Base-by-base conservation (phyloP, 495 filamentous ascomycete species). In the Annulohypoxylon bovei region DNA sequence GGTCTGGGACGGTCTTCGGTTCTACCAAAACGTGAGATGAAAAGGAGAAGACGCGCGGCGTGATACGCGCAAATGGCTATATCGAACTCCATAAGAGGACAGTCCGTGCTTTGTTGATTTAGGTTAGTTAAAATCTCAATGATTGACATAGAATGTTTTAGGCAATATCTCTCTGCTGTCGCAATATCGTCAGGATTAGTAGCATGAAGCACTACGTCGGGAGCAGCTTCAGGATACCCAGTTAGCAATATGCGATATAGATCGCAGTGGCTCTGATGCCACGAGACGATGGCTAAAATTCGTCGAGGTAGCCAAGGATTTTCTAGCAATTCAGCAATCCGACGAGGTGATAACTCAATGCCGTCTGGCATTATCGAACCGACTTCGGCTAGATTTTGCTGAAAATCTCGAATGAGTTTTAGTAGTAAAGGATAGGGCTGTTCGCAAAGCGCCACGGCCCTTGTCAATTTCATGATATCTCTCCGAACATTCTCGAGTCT, bases 51-150 rank as follows among this genome's bases (percentile, higher is more conserved):
- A 14, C 67, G 52, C 8, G 50, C 44, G 9, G 67, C 67, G 23
- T 70, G 67, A 22, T 70, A 70, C 4, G 60, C 67, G 42, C 67
- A 70, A 27, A 70, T 70, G 37, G 53, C 67, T n/a, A 55, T 65
- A 23, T 70, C 67, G 32, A 70, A 70, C 23, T 70, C 67, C 40
- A 70, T 53, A 30, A 65, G n/a, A 20, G 23, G 50, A 7, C 55
- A 62, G 14, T 50, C 40, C 18, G 61, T 65, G 49, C 67, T 66
- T 22, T 59, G 61, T 39, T 70, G 67, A 28, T 66, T 70, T 1
- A 70, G 52, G 11, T 30, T 59, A 12, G 67, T 66, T 11, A 70
- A 32, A 16, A 65, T 59, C n/a, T 64, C 50, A 30, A 70, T 47
- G 32, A 70, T 70, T n/a, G 67, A 37, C 30, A 28, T 37, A 1